Percentiles rank a stretch among this genome's conserved stretches.
phyloP scores from a whole-genome alignment of 148 eudicot genomes.

The Spergularia bocconei region DNA sequence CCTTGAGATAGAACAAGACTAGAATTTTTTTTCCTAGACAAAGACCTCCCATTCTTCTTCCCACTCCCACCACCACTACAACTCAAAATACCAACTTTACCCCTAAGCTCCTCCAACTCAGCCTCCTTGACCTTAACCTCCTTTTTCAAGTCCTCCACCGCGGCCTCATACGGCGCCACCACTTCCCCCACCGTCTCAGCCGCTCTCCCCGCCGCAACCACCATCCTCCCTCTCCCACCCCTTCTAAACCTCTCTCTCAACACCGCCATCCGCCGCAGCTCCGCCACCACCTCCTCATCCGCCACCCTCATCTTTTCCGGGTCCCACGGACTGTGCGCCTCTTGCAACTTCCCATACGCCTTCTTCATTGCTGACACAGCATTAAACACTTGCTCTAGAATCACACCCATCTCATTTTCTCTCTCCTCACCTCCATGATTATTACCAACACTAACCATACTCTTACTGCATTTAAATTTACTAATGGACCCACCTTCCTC shows the following conservation, averaged over 20 bases:
- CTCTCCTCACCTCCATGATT: constrained; percentile 10
- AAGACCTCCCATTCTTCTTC: constrained; percentile 45
- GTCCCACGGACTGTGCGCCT: constrained; percentile 90
- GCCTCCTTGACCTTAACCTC: constrained; percentile 67
- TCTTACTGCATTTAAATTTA: constrained; percentile 8
- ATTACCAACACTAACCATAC: neutral
- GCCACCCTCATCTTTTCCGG: constrained; percentile 73
- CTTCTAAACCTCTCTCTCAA: constrained; percentile 77
- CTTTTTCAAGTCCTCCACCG: constrained; percentile 68
- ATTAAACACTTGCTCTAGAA: constrained; percentile 70
- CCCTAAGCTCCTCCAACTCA: constrained; percentile 66
- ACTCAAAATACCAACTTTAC: constrained; percentile 48
- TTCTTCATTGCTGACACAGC: constrained; percentile 62
- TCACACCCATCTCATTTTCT: constrained; percentile 35
- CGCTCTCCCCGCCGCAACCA: constrained; percentile 28
- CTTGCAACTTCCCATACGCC: constrained; percentile 73
- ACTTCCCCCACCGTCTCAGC: constrained; percentile 59
- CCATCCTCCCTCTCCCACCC: constrained; percentile 36
- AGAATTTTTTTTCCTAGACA: constrained; percentile 42
- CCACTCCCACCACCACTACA: constrained; percentile 25
- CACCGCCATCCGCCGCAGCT: constrained; percentile 66
- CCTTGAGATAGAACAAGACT: constrained; percentile 23
- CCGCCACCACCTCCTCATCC: constrained; percentile 84
- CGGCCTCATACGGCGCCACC: constrained; percentile 96
- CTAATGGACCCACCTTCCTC: constrained; percentile 13